Percentiles rank a stretch among this genome's conserved stretches.
Evolutionary conservation across 768 basidiomycete species (phyloP).

Genomic region (Lactarius tabidus): DNA sequence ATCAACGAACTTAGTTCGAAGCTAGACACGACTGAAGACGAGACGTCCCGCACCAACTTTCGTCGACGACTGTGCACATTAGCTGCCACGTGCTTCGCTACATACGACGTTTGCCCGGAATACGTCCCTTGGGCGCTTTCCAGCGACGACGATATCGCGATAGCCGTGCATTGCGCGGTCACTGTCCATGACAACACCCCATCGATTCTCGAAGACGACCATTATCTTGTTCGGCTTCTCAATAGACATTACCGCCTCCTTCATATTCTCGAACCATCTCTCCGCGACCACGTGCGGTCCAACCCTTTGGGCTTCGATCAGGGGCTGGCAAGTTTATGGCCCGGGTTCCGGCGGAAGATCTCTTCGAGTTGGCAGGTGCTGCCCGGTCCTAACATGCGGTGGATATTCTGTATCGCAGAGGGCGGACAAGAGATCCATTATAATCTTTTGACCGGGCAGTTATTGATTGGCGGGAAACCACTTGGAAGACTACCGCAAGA

Average conservation of each 20-base stretch:
- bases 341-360: neutral
- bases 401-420: constrained; percentile 4
- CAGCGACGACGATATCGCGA: neutral
- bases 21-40: neutral
- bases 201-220: neutral
- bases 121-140: neutral
- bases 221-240: neutral
- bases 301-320: neutral
- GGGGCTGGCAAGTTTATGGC: neutral
- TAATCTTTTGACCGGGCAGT: constrained; percentile 1
- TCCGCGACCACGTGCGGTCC: neutral
- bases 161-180: constrained; percentile 4
- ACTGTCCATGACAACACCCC: neutral
- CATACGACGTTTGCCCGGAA: neutral
- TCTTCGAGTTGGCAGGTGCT: neutral
- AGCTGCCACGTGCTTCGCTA: constrained; percentile 8
- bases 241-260: neutral
- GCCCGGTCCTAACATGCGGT: constrained; percentile 5
- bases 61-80: constrained; percentile 1
- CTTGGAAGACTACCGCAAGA: constrained; percentile 2
- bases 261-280: neutral
- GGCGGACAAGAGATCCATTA: constrained; percentile 7
- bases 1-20: neutral
- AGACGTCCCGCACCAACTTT: neutral
- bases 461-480: constrained; percentile 1